Conservation (phyloP, 2,329 filamentous ascomycete genomes). For the Penicillium sp. region DNA sequence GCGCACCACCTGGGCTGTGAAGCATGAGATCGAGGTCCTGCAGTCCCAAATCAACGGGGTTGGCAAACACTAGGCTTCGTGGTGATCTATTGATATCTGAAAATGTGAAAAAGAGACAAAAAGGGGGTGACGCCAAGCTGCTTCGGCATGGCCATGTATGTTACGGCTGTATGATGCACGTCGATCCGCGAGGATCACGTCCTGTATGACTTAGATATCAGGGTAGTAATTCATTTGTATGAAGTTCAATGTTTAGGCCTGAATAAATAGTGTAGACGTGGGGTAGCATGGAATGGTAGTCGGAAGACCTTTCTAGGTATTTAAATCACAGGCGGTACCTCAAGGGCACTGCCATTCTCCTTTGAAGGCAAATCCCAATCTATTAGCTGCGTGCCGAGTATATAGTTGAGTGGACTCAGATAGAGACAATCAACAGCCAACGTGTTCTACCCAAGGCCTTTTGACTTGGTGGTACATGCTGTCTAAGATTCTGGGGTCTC, state of each 20-base stretch:
- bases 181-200: not conserved
- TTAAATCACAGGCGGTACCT: too few species aligned
- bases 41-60: slow-evolving; percentile 1
- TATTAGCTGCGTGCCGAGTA: too few species aligned
- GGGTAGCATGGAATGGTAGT: not conserved
- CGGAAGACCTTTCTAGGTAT: too few species aligned
- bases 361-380: too few species aligned
- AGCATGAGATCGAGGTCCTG: slow-evolving; percentile 8
- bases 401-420: too few species aligned
- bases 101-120: not conserved
- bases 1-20: slow-evolving; percentile 1
- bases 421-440: too few species aligned
- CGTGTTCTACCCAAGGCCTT: too few species aligned
- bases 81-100: not conserved
- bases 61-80: not conserved
- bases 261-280: not conserved
- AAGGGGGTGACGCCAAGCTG: not conserved
- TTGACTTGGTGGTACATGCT: too few species aligned
- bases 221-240: not conserved
- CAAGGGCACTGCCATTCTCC: too few species aligned
- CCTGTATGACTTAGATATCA: not conserved
- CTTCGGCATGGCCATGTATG: not conserved
- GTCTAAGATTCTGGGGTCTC: too few species aligned
- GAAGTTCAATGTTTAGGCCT: not conserved
- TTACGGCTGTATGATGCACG: not conserved